Base-by-base conservation (phyloP, 2,329 filamentous ascomycete genomes). In the Plenodomus lindquistii region DNA sequence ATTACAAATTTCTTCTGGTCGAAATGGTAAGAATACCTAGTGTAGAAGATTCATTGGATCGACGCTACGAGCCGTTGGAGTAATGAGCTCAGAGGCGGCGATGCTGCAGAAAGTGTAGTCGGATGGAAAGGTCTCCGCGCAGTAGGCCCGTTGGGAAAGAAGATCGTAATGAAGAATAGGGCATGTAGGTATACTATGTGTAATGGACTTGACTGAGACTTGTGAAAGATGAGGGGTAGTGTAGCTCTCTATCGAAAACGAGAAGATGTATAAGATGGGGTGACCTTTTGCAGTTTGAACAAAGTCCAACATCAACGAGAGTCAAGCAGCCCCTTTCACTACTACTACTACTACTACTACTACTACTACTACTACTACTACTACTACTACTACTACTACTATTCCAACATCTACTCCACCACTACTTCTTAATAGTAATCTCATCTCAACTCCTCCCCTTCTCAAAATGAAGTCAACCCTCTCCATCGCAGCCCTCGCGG, bases 381-480 rank as follows among this genome's bases (percentile, higher is more conserved):
- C n/a, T n/a, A n/a, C n/a, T n/a, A n/a, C n/a, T n/a, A 48, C 34
- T 31, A 22, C 16, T 7, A 19, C 13, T 20, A 20, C 15, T 1
- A 19, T 22, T 15, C 8, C 37, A 43, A 17, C 36, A 35, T 40
- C 21, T 22, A 13, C 31, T 38, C 15, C 38, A 21, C 29, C 42
- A 47, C 16, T 19, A 24, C 24, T 31, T 35, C 18, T 45, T 29
- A 42, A 22, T 37, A 21, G 19, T 27, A 35, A 16, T 40, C 24
- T 36, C n/a, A 44, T 13, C 37, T 15, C 18, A 50, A 19, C 42
- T 29, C 36, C 35, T n/a, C 19, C 16, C 18, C 39, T 42, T 44
- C 29, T 48, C 42, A 49, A 3, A n/a, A 52, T 59, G 56, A 57
- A 57, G 50, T 56, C 52, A 15, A 17, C 52, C 40, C 44, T 52